Base-by-base conservation (phyloP, 2,329 filamentous ascomycete genomes). In the Botryotinia narcissicola region DNA sequence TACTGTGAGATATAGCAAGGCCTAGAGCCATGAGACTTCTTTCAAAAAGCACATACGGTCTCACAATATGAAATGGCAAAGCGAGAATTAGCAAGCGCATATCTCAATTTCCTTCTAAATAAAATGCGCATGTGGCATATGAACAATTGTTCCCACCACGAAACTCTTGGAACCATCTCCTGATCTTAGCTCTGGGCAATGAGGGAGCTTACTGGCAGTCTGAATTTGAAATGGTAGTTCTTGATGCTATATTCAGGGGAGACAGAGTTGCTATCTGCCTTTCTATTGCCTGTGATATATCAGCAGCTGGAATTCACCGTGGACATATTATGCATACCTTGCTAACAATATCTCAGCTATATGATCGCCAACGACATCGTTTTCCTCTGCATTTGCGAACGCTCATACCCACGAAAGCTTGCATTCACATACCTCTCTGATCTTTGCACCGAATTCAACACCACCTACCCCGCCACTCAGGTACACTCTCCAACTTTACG, bases 391-490 rank as follows among this genome's bases (percentile, higher is more conserved):
- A 95, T 99, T 83, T 95, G 93, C 86, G 95, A 98, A 83, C 88
- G 90, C 73, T 93, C 93, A 73, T 99, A 98, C 86, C 95, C 96
- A 74, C 95, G 96, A 84, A 98, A 99, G 84, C 92, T 99, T 67
- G 95, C 97, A 81, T 97, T 99, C 84, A 98, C 95, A 75, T 99
- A 98, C 88, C 94, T 99, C 75, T 90, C 93, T 79, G 96, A 99
- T 85, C 89, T 99, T 72, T 89, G 93, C 74, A 89, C 90, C 82
- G 96, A 99, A 86, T 99, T 99, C 87, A 91, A 91, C 76, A 95
- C 90, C 77, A 94, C 92, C 73, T 97, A 99, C 86, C 88, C 91
- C 66, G 82, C 88, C 29, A 81, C 87, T 73, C 92, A 96, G 84
- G 91, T 97, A 78, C 89, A 92, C 80, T 90, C 88, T 60, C 89